These are phyloP conservation scores for Naganishia friedmannii DNA, from an alignment of 768 basidiomycete species.

Conservation along the genomic window DNA sequence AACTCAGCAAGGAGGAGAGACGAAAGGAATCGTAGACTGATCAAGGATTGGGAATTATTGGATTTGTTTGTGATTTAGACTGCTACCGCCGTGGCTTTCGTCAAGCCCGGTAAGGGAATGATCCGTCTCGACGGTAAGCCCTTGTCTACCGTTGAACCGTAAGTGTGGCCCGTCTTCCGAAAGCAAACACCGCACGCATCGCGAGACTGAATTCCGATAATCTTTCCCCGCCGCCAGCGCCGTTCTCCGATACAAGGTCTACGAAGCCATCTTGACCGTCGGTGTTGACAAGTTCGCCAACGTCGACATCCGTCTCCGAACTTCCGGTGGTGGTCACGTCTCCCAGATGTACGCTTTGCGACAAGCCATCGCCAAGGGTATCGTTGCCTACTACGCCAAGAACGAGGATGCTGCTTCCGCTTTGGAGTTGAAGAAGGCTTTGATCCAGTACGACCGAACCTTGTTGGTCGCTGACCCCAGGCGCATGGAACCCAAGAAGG, in stretches of 20 bases:
- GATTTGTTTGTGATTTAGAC: constrained; percentile 60
- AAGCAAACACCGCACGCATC: background rate
- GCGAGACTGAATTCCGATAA: background rate
- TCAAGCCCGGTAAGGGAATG: constrained; percentile 91
- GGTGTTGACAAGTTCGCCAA: constrained; percentile 81
- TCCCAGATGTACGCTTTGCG: constrained; percentile 98
- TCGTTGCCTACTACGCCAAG: constrained; percentile 93
- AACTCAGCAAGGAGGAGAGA: background rate
- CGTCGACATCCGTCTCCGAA: constrained; percentile 94
- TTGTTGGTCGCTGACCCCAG: constrained; percentile 60
- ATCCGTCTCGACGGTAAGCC: constrained; percentile 96
- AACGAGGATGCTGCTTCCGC: constrained; percentile 96
- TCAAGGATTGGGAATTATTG: constrained; percentile 9
- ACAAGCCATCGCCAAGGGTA: constrained; percentile 95
- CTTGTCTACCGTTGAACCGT: constrained; percentile 87
- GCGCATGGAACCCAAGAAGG: constrained; percentile 97
- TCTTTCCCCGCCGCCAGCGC: constrained; percentile 37
- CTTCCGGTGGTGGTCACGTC: constrained; percentile 98
- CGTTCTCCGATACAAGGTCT: constrained; percentile 94
- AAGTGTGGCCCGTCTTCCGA: constrained; percentile 36
- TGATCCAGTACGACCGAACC: constrained; percentile 82
- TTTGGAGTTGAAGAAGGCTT: constrained; percentile 95
- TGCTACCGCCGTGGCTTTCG: constrained; percentile 95
- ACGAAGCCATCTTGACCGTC: constrained; percentile 91
- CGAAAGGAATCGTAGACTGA: constrained; percentile 2